Conservation (phyloP, 495 filamentous ascomycete species). For the Aspergillus mulundensis region DNA sequence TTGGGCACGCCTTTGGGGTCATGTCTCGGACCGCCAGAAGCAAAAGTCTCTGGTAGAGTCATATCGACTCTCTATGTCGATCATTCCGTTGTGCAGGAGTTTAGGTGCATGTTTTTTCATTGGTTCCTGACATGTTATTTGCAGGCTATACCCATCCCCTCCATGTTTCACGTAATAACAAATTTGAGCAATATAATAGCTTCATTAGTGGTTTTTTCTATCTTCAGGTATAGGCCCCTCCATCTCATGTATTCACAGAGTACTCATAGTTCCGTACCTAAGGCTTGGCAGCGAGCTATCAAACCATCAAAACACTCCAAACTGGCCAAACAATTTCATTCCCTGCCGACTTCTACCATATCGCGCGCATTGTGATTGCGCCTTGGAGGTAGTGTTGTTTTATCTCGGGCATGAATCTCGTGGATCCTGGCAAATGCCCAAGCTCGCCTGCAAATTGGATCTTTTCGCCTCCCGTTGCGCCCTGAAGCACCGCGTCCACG, state of each 20-base stretch:
- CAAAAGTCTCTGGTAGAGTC: slow-evolving; percentile 9
- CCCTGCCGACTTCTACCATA: neutral
- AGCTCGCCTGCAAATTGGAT: neutral
- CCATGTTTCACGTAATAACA: neutral
- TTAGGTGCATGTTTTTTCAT: neutral
- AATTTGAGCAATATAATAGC: neutral
- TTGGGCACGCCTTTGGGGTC: neutral
- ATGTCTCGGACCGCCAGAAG: neutral
- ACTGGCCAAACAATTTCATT: slow-evolving; percentile 19
- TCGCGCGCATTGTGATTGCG: neutral
- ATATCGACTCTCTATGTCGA: neutral
- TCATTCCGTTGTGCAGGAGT: neutral
- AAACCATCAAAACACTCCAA: slow-evolving; percentile 19
- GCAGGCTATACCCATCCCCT: slow-evolving; percentile 9
- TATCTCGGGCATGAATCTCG: slow-evolving; percentile 3
- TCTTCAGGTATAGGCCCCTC: too few relatives aligned
- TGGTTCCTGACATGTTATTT: neutral
- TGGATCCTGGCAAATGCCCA: neutral
- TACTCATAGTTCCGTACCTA: too few relatives aligned
- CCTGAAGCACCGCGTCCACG: neutral
- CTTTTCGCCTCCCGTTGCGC: neutral
- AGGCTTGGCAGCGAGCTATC: slow-evolving; percentile 17
- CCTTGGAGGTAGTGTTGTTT: neutral
- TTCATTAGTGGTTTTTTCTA: too few relatives aligned
- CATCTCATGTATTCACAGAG: too few relatives aligned